These are phyloP conservation scores for Yamadazyma taylorii DNA, from an alignment of 1,139 yeast species.

Conservation along the genomic window DNA sequence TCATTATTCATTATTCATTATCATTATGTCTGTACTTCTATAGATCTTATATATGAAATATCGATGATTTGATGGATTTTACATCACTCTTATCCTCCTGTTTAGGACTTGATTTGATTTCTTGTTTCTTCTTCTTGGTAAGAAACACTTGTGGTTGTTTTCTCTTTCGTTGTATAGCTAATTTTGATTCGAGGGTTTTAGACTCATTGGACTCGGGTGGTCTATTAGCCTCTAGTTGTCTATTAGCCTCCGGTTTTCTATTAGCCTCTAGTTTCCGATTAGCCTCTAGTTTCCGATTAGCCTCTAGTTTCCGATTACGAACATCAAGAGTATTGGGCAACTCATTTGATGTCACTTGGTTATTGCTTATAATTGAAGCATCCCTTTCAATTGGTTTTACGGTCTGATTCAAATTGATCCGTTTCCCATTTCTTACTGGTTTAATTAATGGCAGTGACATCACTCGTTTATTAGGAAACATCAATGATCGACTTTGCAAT, in stretches of 20 bases:
- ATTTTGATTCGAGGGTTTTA: not conserved
- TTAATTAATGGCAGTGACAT: not conserved
- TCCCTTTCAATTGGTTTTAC: not conserved
- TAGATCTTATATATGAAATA: conserved; percentile 21
- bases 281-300: too few relatives aligned
- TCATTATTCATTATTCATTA: not conserved
- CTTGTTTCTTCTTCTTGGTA: not conserved
- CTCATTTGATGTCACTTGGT: not conserved
- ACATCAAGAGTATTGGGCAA: not conserved
- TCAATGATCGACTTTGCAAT: conserved; percentile 30
- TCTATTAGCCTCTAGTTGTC: too few relatives aligned
- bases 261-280: too few relatives aligned
- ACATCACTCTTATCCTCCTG: conserved; percentile 8
- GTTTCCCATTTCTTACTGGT: not conserved
- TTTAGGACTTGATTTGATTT: conserved; percentile 1
- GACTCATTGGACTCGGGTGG: too few relatives aligned
- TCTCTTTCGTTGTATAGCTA: conserved; percentile 6
- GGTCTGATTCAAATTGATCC: not conserved
- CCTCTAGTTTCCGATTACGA: too few relatives aligned
- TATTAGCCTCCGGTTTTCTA: too few relatives aligned
- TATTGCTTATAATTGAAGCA: too few relatives aligned
- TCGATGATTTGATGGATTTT: conserved; percentile 29
- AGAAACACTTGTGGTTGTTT: not conserved
- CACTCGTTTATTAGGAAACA: conserved; percentile 25
- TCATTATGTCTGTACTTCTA: not conserved